These are phyloP conservation scores for Phaffomyces opuntiae DNA, from an alignment of 805 yeast species.

Conservation along the genomic window DNA sequence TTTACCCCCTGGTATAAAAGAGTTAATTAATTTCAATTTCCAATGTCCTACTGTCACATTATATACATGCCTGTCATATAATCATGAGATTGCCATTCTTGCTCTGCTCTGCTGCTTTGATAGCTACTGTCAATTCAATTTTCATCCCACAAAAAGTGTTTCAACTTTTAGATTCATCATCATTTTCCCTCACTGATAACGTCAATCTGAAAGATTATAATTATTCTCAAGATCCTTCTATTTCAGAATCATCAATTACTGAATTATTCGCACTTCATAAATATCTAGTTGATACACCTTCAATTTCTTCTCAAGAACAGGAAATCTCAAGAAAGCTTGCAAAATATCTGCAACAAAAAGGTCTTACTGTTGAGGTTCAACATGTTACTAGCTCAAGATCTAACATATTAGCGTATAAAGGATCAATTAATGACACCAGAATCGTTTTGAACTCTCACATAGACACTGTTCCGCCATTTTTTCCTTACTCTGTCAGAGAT, in stretches of 20 bases:
- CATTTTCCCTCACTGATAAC: too few relatives aligned
- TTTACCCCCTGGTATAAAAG: too few relatives aligned
- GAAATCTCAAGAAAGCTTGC: constrained; percentile 4
- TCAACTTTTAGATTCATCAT: too few relatives aligned
- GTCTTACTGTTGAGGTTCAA: constrained; percentile 38
- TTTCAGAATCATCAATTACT: not conserved
- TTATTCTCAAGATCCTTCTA: too few relatives aligned
- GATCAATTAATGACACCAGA: constrained; percentile 35
- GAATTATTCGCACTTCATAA: constrained; percentile 10
- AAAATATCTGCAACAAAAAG: constrained; percentile 1
- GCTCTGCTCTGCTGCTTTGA: too few relatives aligned
- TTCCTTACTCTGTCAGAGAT: constrained; percentile 36
- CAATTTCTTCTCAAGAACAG: constrained; percentile 7
- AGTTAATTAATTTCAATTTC: too few relatives aligned
- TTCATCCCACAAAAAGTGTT: too few relatives aligned
- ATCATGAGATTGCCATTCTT: not conserved
- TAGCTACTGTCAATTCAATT: too few relatives aligned
- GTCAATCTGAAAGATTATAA: too few relatives aligned
- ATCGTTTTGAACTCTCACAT: constrained; percentile 53
- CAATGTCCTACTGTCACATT: too few relatives aligned
- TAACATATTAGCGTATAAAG: constrained; percentile 51
- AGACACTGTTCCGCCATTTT: constrained; percentile 63
- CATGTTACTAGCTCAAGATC: constrained; percentile 29
- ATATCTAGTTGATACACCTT: constrained; percentile 8
- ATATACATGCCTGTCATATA: too few relatives aligned